Evolutionary conservation across 2,329 filamentous ascomycete genomes (phyloP).

Genomic region (Verruconis gallopava): DNA sequence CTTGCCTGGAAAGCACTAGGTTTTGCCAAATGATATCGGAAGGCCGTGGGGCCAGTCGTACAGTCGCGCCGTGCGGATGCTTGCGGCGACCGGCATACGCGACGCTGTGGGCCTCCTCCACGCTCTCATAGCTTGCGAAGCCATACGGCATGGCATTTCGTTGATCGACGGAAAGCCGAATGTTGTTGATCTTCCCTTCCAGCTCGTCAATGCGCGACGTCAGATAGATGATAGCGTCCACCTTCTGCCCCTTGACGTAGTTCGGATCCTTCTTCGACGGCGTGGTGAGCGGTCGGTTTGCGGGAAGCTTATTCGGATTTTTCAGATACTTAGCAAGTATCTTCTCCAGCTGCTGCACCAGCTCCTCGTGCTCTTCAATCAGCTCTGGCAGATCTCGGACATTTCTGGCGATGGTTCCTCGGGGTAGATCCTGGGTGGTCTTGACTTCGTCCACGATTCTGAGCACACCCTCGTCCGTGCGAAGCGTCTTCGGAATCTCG

Average conservation of each 20-base stretch:
- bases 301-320: slow-evolving; percentile 67
- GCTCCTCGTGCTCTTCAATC: slow-evolving; percentile 69
- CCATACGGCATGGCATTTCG: slow-evolving; percentile 83
- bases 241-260: slow-evolving; percentile 55
- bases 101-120: slow-evolving; percentile 76
- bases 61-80: slow-evolving; percentile 62
- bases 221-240: slow-evolving; percentile 90
- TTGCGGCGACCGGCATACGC: slow-evolving; percentile 72
- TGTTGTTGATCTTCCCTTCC: slow-evolving; percentile 72
- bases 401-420: slow-evolving; percentile 76
- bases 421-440: slow-evolving; percentile 64
- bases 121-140: slow-evolving; percentile 85
- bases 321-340: slow-evolving; percentile 83
- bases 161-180: slow-evolving; percentile 69
- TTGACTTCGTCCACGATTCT: slow-evolving; percentile 70
- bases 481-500: slow-evolving; percentile 64
- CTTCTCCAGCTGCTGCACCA: slow-evolving; percentile 70
- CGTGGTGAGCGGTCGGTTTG: slow-evolving; percentile 62
- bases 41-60: slow-evolving; percentile 70
- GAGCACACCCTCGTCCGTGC: slow-evolving; percentile 77
- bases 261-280: slow-evolving; percentile 69
- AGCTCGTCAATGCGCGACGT: slow-evolving; percentile 73
- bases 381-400: slow-evolving; percentile 79
- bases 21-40: slow-evolving; percentile 97
- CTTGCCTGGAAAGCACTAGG: slow-evolving; percentile 55